A percentile compares a stretch with the other conserved stretches of the same genome.
These are phyloP conservation scores for Ophiocordyceps camponoti-floridani DNA, from an alignment of 2,329 filamentous ascomycete genomes.

Conservation along the genomic window DNA sequence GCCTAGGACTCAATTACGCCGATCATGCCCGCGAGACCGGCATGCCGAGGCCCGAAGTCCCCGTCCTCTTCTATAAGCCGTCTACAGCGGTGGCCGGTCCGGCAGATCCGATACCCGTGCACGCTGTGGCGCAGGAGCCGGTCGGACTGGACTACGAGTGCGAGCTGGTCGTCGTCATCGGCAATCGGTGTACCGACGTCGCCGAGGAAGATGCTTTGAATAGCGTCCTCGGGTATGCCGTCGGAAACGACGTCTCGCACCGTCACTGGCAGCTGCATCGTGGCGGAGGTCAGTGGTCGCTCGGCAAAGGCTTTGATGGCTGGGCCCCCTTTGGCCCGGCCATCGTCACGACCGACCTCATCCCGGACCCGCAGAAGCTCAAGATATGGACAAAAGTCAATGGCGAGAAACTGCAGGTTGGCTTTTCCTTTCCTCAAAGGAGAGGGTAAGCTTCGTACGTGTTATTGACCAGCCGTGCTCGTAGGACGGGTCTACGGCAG, in stretches of 20 bases:
- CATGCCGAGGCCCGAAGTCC: conserved; percentile 51
- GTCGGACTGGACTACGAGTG: conserved; percentile 64
- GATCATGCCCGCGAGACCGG: conserved; percentile 53
- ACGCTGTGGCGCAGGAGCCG: conserved; percentile 43
- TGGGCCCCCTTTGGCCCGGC: conserved; percentile 60
- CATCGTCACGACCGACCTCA: conserved; percentile 40
- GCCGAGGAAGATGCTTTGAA: conserved; percentile 46
- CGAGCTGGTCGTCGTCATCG: conserved; percentile 58
- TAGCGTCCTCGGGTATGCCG: conserved; percentile 56
- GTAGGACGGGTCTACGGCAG: conserved; percentile 33
- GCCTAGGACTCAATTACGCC: conserved; percentile 54
- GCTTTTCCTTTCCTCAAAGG: background rate
- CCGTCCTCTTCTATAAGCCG: conserved; percentile 51
- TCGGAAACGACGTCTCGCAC: conserved; percentile 68
- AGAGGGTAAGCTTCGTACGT: too few relatives aligned
- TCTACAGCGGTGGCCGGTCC: conserved; percentile 47
- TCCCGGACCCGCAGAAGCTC: conserved; percentile 38
- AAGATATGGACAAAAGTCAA: conserved; percentile 41
- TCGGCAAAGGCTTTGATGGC: conserved; percentile 59
- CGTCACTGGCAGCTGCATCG: conserved; percentile 57
- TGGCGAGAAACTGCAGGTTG: conserved; percentile 34
- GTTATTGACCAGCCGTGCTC: background rate
- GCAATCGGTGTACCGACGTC: conserved; percentile 47
- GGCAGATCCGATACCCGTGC: conserved; percentile 46
- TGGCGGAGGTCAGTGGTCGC: conserved; percentile 51